A percentile compares a stretch with the other conserved stretches of the same genome.
phyloP scores from a whole-genome alignment of 371 early-diverging fungal genomes.

The Rhizopus stolonifer region DNA sequence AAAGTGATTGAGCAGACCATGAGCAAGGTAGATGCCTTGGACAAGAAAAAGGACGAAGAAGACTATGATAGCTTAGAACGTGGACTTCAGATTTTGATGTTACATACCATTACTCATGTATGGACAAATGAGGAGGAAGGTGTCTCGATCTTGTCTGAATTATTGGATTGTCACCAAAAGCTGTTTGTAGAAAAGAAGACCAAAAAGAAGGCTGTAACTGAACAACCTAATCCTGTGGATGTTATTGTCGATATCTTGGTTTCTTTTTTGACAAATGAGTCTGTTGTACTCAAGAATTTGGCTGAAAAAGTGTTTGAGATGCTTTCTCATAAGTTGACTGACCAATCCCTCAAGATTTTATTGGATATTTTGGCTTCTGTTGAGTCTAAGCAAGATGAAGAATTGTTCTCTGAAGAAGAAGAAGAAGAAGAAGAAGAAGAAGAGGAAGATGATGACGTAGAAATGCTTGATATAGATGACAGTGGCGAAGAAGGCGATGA shows the following conservation, averaged over 20 bases:
- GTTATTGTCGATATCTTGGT: conserved; percentile 90
- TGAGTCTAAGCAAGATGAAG: conserved; percentile 52
- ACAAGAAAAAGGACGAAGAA: conserved; percentile 27
- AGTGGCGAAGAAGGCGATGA: conserved; percentile 27
- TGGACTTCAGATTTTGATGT: conserved; percentile 72
- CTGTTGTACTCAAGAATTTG: conserved; percentile 70
- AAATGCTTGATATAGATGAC: conserved; percentile 33
- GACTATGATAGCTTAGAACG: conserved; percentile 50
- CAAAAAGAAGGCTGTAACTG: conserved; percentile 41
- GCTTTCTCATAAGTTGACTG: conserved; percentile 75
- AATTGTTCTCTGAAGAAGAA: conserved; percentile 58
- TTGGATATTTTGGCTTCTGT: conserved; percentile 60
- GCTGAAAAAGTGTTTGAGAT: conserved; percentile 83
- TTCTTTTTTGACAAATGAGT: conserved; percentile 85
- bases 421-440: conserved; percentile 64
- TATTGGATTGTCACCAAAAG: conserved; percentile 72
- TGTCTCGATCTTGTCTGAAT: conserved; percentile 61
- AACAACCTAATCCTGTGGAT: conserved; percentile 79
- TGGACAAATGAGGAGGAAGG: conserved; percentile 70
- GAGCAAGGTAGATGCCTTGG: conserved; percentile 17
- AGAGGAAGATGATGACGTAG: conserved; percentile 57
- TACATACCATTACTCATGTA: conserved; percentile 65
- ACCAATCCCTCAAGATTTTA: conserved; percentile 74
- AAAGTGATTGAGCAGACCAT: conserved; percentile 24
- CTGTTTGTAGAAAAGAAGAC: conserved; percentile 53